A percentile compares a stretch with the other conserved stretches of the same genome.
Conservation (phyloP, 1,284 basidiomycete species). For the Paramarasmius palmivorus region DNA sequence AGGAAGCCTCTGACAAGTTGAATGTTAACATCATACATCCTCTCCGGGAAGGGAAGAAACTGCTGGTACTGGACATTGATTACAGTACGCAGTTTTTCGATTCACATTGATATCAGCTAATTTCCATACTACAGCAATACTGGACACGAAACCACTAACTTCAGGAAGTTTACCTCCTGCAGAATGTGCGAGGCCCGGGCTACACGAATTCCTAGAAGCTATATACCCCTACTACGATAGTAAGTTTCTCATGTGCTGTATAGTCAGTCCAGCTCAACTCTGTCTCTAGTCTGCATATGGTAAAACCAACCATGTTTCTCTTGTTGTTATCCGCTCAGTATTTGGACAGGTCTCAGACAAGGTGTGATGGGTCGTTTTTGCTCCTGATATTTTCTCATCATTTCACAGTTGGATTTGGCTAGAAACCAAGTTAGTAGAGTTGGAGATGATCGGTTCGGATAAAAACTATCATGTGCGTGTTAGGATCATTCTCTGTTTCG, state of each 20-base stretch:
- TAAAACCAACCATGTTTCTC: conserved; percentile 24
- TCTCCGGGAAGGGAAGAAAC: conserved; percentile 72
- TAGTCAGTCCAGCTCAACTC: neutral
- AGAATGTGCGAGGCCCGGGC: conserved; percentile 79
- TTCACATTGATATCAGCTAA: neutral
- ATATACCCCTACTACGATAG: conserved; percentile 83
- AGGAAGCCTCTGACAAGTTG: conserved; percentile 68
- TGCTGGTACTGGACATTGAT: conserved; percentile 87
- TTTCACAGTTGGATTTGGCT: conserved; percentile 94
- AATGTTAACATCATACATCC: conserved; percentile 76
- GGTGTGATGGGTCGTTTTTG: no score
- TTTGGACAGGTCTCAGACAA: conserved; percentile 73
- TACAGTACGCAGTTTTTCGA: conserved; percentile 56
- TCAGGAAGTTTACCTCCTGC: conserved; percentile 74
- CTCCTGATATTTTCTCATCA: no score
- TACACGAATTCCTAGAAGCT: conserved; percentile 83
- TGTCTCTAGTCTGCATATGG: conserved; percentile 72
- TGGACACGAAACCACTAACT: conserved; percentile 82
- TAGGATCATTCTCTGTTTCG: conserved; percentile 3
- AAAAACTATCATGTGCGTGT: conserved; percentile 69
- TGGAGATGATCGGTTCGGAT: conserved; percentile 79
- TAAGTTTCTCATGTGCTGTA: conserved; percentile 22
- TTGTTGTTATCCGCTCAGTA: neutral
- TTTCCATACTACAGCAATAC: conserved; percentile 64
- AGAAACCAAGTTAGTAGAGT: conserved; percentile 86